These are phyloP conservation scores for Clonostachys sp. DNA, from an alignment of 2,329 filamentous ascomycete species.

Conservation along the genomic window DNA sequence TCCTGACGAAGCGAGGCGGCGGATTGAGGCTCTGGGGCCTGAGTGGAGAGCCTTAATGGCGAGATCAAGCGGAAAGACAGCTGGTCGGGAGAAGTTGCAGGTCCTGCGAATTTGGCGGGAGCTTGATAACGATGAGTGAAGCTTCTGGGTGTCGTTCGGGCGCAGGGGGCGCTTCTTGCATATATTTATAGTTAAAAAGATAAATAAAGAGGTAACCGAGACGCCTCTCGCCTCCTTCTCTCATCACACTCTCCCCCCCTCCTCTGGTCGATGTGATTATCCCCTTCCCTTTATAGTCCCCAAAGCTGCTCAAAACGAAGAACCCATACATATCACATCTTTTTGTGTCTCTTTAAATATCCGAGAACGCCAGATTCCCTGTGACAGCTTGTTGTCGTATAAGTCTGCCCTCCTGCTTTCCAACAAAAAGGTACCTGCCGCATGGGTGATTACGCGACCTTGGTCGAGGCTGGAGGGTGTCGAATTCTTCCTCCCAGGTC, in stretches of 20 bases:
- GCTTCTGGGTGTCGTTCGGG: no score
- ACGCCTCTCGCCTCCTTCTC: no score
- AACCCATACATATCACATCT: constrained; percentile 1
- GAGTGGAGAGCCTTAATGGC: constrained; percentile 75
- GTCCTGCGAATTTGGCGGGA: constrained; percentile 81
- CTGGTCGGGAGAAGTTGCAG: constrained; percentile 91
- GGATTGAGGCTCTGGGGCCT: constrained; percentile 47
- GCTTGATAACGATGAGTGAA: no score
- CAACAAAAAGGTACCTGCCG: neutral
- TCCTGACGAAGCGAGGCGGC: constrained; percentile 66
- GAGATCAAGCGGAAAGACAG: constrained; percentile 77
- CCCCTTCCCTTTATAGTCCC: constrained; percentile 3
- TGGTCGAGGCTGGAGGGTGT: no score
- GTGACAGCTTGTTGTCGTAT: no score
- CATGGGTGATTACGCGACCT: no score
- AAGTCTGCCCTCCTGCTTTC: neutral
- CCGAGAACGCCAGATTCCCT: neutral
- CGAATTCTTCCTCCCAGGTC: no score
- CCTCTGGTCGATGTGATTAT: no score
- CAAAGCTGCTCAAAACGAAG: neutral
- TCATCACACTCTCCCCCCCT: no score
- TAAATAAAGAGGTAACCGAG: no score
- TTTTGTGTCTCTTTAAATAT: neutral
- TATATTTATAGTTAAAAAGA: no score
- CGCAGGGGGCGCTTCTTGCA: no score